Base-by-base conservation (phyloP, 345 rosid species). In the Xanthoceras sorbifolium region DNA sequence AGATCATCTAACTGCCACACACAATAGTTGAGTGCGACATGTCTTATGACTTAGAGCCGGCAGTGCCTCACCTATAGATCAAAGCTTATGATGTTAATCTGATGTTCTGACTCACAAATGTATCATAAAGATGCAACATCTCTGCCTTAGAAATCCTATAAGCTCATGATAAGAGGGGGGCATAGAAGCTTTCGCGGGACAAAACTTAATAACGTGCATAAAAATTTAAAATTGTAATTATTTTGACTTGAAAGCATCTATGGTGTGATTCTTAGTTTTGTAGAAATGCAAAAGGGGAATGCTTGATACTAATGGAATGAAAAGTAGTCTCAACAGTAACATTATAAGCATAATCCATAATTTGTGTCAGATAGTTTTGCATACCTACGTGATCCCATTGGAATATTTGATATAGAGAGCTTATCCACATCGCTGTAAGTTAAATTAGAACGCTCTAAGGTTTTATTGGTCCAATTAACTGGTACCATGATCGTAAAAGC, bases 331-430 rank as follows among this genome's bases (percentile, higher is more conserved):
- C 40, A 7, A 14, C 38, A 26, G 23, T 28, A 5, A 68, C 17
- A 11, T 11, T 3, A 12, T 5, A 46, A 46, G 52, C 52, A 48
- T 29, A 29, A 28, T 69, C 9, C 9, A 29, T 25, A 12, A 69
- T 14, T 50, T 1, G 52, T 3, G 40, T 15, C 55, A 55, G 72
- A 28, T 55, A 59, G 72, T 46, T 31, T 15, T 29, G 67, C 75
- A 72, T 82, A 93, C 99, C 98, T 89, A 2, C 32, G 40, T 71
- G 99, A 95, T 75, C 91, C 96, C 57, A 38, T 77, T 38, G 97
- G 96, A 81, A 95, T 84, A 76, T 95, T 95, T 60, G 98, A 95
- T 79, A 95, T 91, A 75, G 99, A 94, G 64, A 93, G 90, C 84
- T 86, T 88, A 86, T 95, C 99, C 22, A 95, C 84, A 66, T 90